These are phyloP conservation scores for Cladophialophora carrionii DNA, from an alignment of 2,329 filamentous ascomycete species.

Conservation along the genomic window DNA sequence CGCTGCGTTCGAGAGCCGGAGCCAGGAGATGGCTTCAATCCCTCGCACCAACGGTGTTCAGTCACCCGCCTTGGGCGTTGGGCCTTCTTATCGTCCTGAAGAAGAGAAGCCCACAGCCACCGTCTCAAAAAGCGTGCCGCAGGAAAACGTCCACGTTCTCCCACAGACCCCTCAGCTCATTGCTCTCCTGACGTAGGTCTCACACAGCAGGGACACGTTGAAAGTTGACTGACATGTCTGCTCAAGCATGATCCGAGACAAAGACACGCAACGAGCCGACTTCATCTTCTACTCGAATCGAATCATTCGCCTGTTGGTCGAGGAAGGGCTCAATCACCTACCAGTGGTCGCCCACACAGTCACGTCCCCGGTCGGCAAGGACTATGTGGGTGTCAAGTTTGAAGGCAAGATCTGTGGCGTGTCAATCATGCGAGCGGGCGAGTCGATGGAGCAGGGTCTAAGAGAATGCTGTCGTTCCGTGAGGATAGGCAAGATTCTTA, in stretches of 20 bases:
- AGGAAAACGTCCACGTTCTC: slow-evolving; percentile 87
- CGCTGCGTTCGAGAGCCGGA: slow-evolving; percentile 6
- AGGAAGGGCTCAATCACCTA: slow-evolving; percentile 95
- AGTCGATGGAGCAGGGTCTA: slow-evolving; percentile 97
- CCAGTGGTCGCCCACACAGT: slow-evolving; percentile 87
- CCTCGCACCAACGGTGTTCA: slow-evolving; percentile 40
- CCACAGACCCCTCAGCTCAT: slow-evolving; percentile 96
- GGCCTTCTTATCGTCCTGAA: slow-evolving; percentile 75
- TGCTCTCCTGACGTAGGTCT: slow-evolving; percentile 88
- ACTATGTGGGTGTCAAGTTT: slow-evolving; percentile 89
- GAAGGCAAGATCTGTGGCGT: slow-evolving; percentile 98
- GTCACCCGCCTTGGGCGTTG: slow-evolving; percentile 62
- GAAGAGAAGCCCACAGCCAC: slow-evolving; percentile 83
- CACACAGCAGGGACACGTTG: neutral
- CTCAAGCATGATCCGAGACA: slow-evolving; percentile 88
- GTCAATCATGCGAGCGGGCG: slow-evolving; percentile 96
- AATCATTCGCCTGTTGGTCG: slow-evolving; percentile 93
- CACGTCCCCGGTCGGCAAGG: slow-evolving; percentile 84
- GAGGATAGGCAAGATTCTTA: slow-evolving; percentile 96
- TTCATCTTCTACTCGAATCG: slow-evolving; percentile 99
- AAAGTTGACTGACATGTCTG: slow-evolving; percentile 15
- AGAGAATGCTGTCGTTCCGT: slow-evolving; percentile 98
- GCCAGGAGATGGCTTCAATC: slow-evolving; percentile 34
- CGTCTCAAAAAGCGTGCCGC: slow-evolving; percentile 77
- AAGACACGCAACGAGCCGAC: slow-evolving; percentile 84